phyloP scores from a whole-genome alignment of 129 eudicot species.

The Apium graveolens region DNA sequence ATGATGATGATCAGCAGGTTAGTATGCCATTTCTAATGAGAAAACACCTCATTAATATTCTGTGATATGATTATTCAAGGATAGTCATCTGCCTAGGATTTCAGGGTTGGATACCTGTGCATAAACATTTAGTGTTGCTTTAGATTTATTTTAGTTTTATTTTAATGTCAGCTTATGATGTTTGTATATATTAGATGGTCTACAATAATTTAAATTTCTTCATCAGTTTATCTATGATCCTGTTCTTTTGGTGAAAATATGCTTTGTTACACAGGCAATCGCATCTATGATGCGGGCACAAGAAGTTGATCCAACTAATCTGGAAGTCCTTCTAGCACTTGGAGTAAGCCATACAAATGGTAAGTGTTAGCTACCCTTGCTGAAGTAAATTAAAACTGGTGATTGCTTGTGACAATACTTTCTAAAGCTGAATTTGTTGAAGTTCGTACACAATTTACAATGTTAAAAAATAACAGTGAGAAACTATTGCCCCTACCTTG shows the following conservation, averaged over 20 bases:
- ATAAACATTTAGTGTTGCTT: neutral
- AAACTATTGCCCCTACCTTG: neutral
- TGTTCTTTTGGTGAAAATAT: neutral
- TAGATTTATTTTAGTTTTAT: neutral
- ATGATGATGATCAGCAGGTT: constrained; percentile 97
- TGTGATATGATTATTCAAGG: neutral
- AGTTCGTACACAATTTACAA: neutral
- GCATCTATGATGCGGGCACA: constrained; percentile 13
- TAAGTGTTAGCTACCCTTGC: constrained; percentile 13
- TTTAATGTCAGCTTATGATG: neutral
- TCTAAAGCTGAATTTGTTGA: neutral
- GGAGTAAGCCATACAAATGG: constrained; percentile 99
- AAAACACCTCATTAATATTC: neutral
- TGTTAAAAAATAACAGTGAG: neutral
- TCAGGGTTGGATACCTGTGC: neutral
- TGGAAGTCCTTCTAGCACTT: constrained; percentile 95
- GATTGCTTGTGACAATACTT: neutral
- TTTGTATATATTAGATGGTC: neutral
- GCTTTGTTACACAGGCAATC: constrained; percentile 9
- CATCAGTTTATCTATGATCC: neutral
- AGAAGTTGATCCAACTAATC: constrained; percentile 58
- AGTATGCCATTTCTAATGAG: neutral
- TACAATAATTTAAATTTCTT: neutral
- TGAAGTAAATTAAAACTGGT: neutral
- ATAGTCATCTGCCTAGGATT: neutral